Base-by-base conservation (phyloP, 192 early-diverging fungal genomes). In the Entomortierella lignicola region DNA sequence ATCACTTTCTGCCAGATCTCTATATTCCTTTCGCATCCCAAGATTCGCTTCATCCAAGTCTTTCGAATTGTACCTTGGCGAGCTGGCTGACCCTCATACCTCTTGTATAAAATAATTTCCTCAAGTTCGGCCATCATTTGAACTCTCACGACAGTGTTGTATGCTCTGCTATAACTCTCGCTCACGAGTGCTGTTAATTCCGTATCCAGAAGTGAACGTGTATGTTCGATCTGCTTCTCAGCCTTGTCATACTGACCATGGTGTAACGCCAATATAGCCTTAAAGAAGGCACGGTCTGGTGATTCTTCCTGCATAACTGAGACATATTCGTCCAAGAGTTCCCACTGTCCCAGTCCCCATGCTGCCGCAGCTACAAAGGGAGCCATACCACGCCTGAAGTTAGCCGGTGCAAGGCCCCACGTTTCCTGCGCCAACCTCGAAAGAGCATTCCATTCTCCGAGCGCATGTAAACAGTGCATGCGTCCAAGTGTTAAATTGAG, bases 61-160 rank as follows among this genome's bases (percentile, higher is more conserved):
- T 88, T 88, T 32, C 93, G 84, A 29, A 99, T 97, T 0, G 88
- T 85, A 8, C 69, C 81, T 59, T 89, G 87, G 2, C 91, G 85
- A 54, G 97, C 89, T 0, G 89, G 87, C 34, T 96, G 90, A 48
- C 97, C 89, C 20, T 90, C 85, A 8, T 89, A 83, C 39, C 90
- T 87, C 67, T 95, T 97, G 74, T 96, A 99, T 0, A 86, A 81
- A 29, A 99, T 95, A 54, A 97, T 94, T 77, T 99, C 98, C 71
- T 99, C 98, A 41, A 99, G 82, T 73, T 99, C 98, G 0, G 95
- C 94, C 67, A 98, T 90, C 97, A 99, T 94, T 81, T 99, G 98
- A 58, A 96, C 94, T 20, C 94, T 91, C 21, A 99, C 95, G 7
- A 98, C 90, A 20, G 61, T 91, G 83, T 85, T 84, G 77, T 98